Percentiles rank a stretch among this genome's conserved stretches.
Evolutionary conservation across 2,329 filamentous ascomycete species (phyloP).

Genomic region (Gyromitra esculenta): DNA sequence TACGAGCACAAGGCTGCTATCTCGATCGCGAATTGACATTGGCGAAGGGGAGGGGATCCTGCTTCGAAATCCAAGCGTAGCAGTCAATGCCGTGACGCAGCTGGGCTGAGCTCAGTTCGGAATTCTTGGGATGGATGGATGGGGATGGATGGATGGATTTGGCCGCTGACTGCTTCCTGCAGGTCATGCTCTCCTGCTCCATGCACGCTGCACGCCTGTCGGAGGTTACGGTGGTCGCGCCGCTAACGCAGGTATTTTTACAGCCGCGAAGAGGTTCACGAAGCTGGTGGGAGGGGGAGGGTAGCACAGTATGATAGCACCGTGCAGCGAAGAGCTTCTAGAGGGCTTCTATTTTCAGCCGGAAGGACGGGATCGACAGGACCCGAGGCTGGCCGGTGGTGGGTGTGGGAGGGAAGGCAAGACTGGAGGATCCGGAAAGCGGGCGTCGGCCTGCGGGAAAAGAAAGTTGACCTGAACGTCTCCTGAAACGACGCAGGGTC

Average conservation of each 20-base stretch:
- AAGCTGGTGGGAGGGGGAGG: slow-evolving; percentile 19
- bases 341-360: slow-evolving; percentile 52
- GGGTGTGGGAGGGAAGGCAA: background rate
- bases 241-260: slow-evolving; percentile 50
- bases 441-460: slow-evolving; percentile 47
- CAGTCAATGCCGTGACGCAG: slow-evolving; percentile 49
- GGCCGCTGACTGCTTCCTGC: slow-evolving; percentile 47
- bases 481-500: slow-evolving; percentile 51
- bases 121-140: slow-evolving; percentile 46
- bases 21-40: slow-evolving; percentile 42
- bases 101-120: slow-evolving; percentile 47
- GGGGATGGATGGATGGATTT: slow-evolving; percentile 46
- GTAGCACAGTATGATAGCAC: slow-evolving; percentile 17
- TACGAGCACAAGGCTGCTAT: slow-evolving; percentile 31
- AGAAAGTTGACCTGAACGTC: slow-evolving; percentile 37
- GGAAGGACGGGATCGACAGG: slow-evolving; percentile 48
- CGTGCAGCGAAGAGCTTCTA: slow-evolving; percentile 50
- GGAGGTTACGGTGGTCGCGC: slow-evolving; percentile 46
- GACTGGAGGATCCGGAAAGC: slow-evolving; percentile 32
- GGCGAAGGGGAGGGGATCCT: slow-evolving; percentile 16
- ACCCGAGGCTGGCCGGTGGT: slow-evolving; percentile 24
- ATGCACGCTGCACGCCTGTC: slow-evolving; percentile 47
- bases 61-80: slow-evolving; percentile 32
- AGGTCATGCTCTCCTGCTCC: slow-evolving; percentile 50
- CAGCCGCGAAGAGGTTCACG: slow-evolving; percentile 34